These are phyloP conservation scores for Trametes cingulata DNA, from an alignment of 768 basidiomycete genomes.

Conservation along the genomic window DNA sequence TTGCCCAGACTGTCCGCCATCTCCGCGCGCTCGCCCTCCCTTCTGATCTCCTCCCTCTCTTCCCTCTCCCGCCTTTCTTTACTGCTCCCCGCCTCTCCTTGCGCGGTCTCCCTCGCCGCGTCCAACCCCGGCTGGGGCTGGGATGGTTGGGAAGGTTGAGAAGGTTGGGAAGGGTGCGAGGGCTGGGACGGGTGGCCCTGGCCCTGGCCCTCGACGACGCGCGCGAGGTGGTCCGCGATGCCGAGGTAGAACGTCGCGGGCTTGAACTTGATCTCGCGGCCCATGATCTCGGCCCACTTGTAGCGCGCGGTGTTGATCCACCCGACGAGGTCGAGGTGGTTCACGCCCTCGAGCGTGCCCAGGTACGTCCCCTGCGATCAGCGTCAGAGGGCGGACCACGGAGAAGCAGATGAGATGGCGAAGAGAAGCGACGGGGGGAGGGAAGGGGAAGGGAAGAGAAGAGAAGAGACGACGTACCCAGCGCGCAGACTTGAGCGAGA, in stretches of 20 bases:
- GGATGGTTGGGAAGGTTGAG: too few relatives aligned
- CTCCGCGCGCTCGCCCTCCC: slow-evolving; percentile 30
- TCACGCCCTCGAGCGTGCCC: slow-evolving; percentile 89
- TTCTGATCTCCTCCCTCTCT: slow-evolving; percentile 26
- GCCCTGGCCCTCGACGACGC: slow-evolving; percentile 65
- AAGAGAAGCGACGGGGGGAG: too few relatives aligned
- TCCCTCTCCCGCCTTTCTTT: slow-evolving; percentile 10
- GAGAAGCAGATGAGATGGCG: neutral
- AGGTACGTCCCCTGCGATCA: slow-evolving; percentile 77
- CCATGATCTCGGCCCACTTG: slow-evolving; percentile 87
- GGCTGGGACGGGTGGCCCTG: neutral
- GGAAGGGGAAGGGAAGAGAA: too few relatives aligned
- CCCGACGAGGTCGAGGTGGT: slow-evolving; percentile 90
- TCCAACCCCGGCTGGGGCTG: neutral
- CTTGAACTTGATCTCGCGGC: slow-evolving; percentile 87
- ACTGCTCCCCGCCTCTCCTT: neutral
- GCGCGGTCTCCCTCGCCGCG: neutral
- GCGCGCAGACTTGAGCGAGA: slow-evolving; percentile 82
- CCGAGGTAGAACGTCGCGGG: slow-evolving; percentile 91
- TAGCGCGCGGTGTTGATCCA: slow-evolving; percentile 91
- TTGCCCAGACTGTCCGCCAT: slow-evolving; percentile 32
- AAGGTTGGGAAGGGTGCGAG: too few relatives aligned
- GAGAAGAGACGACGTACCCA: slow-evolving; percentile 56
- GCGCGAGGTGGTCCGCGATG: slow-evolving; percentile 75
- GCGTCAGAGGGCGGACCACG: neutral